These are phyloP conservation scores for Blastobotrys americana DNA, from an alignment of 805 yeast genomes.

Conservation along the genomic window DNA sequence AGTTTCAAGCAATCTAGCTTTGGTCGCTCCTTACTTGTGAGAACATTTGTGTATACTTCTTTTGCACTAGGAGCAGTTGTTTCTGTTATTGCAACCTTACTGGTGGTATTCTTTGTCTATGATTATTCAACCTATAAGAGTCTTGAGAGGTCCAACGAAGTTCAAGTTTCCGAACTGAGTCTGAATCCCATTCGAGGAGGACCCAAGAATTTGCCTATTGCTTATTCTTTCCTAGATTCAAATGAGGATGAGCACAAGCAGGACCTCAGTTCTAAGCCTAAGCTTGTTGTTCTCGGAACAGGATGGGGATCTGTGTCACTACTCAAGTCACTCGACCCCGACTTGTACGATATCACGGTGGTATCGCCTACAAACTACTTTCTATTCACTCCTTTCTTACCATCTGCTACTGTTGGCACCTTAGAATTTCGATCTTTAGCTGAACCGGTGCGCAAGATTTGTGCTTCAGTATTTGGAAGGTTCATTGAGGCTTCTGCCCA, in stretches of 20 bases:
- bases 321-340: conserved; percentile 43
- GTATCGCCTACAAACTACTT: conserved; percentile 64
- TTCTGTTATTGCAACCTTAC: conserved; percentile 12
- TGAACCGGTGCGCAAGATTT: conserved; percentile 56
- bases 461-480: conserved; percentile 48
- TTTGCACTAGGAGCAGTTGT: conserved; percentile 15
- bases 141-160: conserved; percentile 32
- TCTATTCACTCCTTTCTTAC: conserved; percentile 61
- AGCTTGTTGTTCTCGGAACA: conserved; percentile 54
- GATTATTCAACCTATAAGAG: conserved; percentile 56
- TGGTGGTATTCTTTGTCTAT: conserved; percentile 51
- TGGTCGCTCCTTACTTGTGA: conserved; percentile 5
- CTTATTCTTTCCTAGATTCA: conserved; percentile 49
- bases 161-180: conserved; percentile 47
- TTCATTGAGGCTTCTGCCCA: conserved; percentile 58
- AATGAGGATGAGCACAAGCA: conserved; percentile 39
- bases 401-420: conserved; percentile 66
- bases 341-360: conserved; percentile 57
- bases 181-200: conserved; percentile 55
- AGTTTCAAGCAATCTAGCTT: neutral
- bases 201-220: conserved; percentile 62
- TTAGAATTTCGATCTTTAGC: conserved; percentile 55
- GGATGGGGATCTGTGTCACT: conserved; percentile 69
- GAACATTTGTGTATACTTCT: conserved; percentile 13
- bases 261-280: conserved; percentile 37